phyloP scores from a whole-genome alignment of 495 filamentous ascomycete species.

The Cercophora sp. region DNA sequence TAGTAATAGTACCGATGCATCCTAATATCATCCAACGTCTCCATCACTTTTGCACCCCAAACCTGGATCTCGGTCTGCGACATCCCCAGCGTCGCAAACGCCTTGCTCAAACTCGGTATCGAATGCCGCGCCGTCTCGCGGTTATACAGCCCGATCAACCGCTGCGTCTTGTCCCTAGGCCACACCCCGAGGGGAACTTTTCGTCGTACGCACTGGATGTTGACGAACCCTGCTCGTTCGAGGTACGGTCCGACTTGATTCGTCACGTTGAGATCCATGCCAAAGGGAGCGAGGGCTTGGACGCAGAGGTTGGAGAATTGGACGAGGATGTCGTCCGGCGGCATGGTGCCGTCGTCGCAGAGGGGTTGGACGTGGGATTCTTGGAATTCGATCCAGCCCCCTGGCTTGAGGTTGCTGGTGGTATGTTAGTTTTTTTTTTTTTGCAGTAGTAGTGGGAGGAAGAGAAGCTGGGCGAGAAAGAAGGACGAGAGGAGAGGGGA shows the following conservation, averaged over 20 bases:
- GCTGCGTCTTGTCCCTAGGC: conserved; percentile 51
- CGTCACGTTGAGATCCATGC: conserved; percentile 43
- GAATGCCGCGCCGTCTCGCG: conserved; percentile 37
- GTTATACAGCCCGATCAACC: conserved; percentile 49
- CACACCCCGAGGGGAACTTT: conserved; percentile 56
- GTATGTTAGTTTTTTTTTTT: conserved; percentile 5
- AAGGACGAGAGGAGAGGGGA: too few relatives aligned
- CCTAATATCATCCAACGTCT: conserved; percentile 25
- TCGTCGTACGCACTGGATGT: conserved; percentile 47
- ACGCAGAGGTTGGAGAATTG: conserved; percentile 26
- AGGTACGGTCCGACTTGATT: conserved; percentile 42
- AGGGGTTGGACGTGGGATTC: conserved; percentile 32
- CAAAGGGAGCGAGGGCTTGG: conserved; percentile 25
- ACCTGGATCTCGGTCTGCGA: conserved; percentile 27
- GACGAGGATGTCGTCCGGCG: conserved; percentile 24
- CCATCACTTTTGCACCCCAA: conserved; percentile 27
- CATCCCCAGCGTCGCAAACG: conserved; percentile 44
- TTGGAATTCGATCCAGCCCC: conserved; percentile 37
- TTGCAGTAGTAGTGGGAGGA: too few relatives aligned
- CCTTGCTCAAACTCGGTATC: conserved; percentile 47
- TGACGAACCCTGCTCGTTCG: conserved; percentile 54
- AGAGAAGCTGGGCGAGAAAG: too few relatives aligned
- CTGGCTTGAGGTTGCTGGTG: conserved; percentile 28
- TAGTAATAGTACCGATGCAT: conserved; percentile 36
- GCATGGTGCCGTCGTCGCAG: conserved; percentile 36